A percentile compares a stretch with the other conserved stretches of the same genome.
These are phyloP conservation scores for Lactuca sativa DNA, from an alignment of 129 eudicot species.

Conservation along the genomic window DNA sequence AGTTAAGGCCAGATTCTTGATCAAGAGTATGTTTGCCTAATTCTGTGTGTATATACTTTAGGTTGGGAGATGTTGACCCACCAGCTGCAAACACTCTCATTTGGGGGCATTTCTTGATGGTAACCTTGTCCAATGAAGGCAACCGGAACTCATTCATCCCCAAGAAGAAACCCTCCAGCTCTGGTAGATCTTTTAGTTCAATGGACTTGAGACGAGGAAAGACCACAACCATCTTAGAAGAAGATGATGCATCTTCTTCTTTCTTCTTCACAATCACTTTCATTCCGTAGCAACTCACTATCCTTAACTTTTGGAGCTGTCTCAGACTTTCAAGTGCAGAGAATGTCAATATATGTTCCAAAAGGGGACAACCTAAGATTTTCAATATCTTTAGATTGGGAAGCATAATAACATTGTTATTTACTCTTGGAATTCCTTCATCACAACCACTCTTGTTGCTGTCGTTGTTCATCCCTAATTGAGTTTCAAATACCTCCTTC, in stretches of 20 bases:
- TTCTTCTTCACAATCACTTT: conserved; percentile 17
- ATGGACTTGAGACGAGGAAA: conserved; percentile 17
- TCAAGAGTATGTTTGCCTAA: conserved; percentile 6
- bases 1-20: conserved; percentile 2
- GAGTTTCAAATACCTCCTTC: not conserved
- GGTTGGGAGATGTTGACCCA: not conserved
- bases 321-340: not conserved
- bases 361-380: not conserved
- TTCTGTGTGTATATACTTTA: not conserved
- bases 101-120: not conserved
- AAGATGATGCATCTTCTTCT: not conserved
- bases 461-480: not conserved
- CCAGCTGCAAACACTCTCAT: not conserved
- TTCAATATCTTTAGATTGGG: not conserved
- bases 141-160: conserved; percentile 7
- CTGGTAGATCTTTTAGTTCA: not conserved
- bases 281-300: not conserved
- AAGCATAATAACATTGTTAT: not conserved
- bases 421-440: not conserved
- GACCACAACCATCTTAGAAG: not conserved
- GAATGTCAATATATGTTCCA: conserved; percentile 17
- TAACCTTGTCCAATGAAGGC: not conserved
- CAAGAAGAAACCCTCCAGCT: conserved; percentile 15
- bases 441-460: not conserved
- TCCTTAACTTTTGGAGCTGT: not conserved